These are phyloP conservation scores for Gomphus sp. DNA, from an alignment of 1,284 basidiomycete species.

Conservation along the genomic window DNA sequence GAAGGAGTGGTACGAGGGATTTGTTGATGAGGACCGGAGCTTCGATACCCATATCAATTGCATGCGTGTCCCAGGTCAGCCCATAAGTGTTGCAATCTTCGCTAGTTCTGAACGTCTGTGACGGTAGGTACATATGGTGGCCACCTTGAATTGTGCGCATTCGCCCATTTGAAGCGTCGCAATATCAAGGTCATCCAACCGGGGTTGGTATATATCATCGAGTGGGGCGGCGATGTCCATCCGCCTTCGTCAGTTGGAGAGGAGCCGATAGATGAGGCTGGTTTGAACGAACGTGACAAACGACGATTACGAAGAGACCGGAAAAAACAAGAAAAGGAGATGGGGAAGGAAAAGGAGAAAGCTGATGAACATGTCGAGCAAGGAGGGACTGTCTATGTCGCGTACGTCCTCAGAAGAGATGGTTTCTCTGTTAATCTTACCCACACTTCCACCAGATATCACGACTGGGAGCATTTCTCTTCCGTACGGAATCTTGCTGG, in stretches of 20 bases:
- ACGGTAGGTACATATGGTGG: constrained; percentile 77
- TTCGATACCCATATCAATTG: constrained; percentile 60
- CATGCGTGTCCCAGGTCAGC: constrained; percentile 68
- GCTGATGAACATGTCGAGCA: constrained; percentile 16
- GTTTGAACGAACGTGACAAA: constrained; percentile 24
- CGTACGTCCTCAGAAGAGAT: constrained; percentile 41
- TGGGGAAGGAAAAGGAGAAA: constrained; percentile 8
- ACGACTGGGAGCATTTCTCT: constrained; percentile 94
- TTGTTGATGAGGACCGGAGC: constrained; percentile 81
- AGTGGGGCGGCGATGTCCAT: constrained; percentile 45
- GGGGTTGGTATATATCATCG: constrained; percentile 75
- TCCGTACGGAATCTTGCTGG: constrained; percentile 81
- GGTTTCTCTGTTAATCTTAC: constrained; percentile 11
- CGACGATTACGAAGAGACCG: constrained; percentile 28
- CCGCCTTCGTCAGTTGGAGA: constrained; percentile 15
- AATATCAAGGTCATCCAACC: constrained; percentile 91
- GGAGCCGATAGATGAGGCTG: constrained; percentile 15
- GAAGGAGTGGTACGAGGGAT: constrained; percentile 71
- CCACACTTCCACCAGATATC: constrained; percentile 45
- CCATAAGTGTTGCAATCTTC: constrained; percentile 1
- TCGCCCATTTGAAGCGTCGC: constrained; percentile 69
- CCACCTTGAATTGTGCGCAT: constrained; percentile 84
- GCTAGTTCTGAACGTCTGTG: not conserved
- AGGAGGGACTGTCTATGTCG: constrained; percentile 57
- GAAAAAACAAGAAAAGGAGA: constrained; percentile 24